Evolutionary conservation across 148 eudicot species (phyloP), one percentile per base, ranked within the genome.

Genomic region (Dysphania ambrosioides): DNA sequence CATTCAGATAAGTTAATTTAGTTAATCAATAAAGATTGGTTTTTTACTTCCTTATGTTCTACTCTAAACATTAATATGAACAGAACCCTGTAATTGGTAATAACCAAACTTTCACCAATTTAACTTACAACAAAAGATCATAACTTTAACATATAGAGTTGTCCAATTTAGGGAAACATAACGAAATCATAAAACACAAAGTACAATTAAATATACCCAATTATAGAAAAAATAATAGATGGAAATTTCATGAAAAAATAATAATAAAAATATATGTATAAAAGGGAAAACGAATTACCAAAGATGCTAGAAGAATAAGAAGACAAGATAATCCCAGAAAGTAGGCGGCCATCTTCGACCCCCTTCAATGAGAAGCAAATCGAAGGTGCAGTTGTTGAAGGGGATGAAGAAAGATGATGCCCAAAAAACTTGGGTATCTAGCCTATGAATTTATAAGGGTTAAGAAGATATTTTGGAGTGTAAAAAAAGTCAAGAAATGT

Each of bases 281-380:
- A 36, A 44, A 15, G 27, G 72, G 42, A 24, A 73, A 63, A 69
- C 51, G 24, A 70, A 70, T 64, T 71, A 80, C 82, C 82, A 70
- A 66, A 65, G 79, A 16, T 9, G 79, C 71, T 30, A 71, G 51
- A 1, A 80, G 21, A 47, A 80, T 68, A n/a, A 78, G 29, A 19
- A 80, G 72, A n/a, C n/a, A n/a, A 29, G 72, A 75, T 2, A 80
- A 32, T n/a, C 75, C 62, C 31, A 79, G 67, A 24, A 61, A 35
- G 38, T 30, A 79, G 51, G 41, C 15, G 21, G 68, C 79, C 82
- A 80, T 80, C 62, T 71, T 59, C 12, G 66, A 70, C 75, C 49
- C 59, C 42, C 69, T 31, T 30, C 53, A 42, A 41, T 61, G 40
- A 41, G 24, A 13, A 66, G 35, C 26, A 64, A 77, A 36, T n/a